phyloP scores from a whole-genome alignment of 2,329 filamentous ascomycete genomes.

The Colletotrichum incanum region DNA sequence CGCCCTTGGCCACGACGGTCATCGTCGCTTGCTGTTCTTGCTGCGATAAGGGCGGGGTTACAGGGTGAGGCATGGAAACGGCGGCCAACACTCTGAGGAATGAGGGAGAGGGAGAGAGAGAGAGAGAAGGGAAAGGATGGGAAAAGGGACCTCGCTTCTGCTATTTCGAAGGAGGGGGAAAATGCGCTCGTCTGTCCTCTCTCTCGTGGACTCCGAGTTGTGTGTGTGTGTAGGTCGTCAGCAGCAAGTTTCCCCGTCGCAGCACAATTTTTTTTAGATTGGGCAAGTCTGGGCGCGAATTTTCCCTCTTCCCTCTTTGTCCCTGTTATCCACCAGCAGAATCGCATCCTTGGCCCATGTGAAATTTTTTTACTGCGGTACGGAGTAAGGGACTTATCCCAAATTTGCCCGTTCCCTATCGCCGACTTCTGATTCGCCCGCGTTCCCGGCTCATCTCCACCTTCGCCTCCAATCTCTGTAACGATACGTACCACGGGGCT shows the following conservation, averaged over 20 bases:
- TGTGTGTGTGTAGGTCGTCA: conserved; percentile 33
- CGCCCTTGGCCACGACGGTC: conserved; percentile 62
- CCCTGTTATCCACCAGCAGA: conserved; percentile 38
- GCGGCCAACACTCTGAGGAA: conserved; percentile 11
- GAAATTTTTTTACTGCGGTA: conserved; percentile 41
- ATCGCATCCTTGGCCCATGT: conserved; percentile 45
- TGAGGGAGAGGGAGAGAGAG: conserved; percentile 7
- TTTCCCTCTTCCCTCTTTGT: conserved; percentile 27
- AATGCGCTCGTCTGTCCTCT: conserved; percentile 42
- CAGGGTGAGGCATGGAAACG: conserved; percentile 63
- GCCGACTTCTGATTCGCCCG: conserved; percentile 15
- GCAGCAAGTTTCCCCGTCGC: conserved; percentile 20
- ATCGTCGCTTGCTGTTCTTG: conserved; percentile 46
- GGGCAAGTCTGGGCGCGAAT: conserved; percentile 31
- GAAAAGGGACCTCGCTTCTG: conserved; percentile 32
- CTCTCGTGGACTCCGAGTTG: conserved; percentile 34
- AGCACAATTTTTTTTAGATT: conserved; percentile 42
- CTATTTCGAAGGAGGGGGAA: conserved; percentile 35
- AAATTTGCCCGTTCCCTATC: conserved; percentile 38
- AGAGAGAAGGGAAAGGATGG: conserved; percentile 9
- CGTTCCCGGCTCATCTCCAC: not conserved
- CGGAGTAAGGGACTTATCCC: conserved; percentile 1
- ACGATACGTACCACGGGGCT: conserved; percentile 34
- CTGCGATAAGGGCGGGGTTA: conserved; percentile 58
- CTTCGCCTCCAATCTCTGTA: conserved; percentile 14